phyloP scores from a whole-genome alignment of 78 protist species.

The Dictyostelium firmibasis region DNA sequence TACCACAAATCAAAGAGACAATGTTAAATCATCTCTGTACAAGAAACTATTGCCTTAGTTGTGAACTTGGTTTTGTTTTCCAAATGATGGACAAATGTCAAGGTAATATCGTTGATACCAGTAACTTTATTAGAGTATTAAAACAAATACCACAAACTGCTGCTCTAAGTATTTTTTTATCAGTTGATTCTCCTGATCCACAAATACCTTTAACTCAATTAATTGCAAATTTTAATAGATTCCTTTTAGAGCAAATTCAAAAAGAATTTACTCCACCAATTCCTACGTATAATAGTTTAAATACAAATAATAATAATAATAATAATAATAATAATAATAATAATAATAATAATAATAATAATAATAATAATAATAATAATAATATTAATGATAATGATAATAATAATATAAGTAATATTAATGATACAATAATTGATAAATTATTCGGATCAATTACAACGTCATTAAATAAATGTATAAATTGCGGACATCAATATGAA shows the following conservation, averaged over 20 bases:
- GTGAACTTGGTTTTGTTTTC: slow-evolving; percentile 88
- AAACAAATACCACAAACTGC: slow-evolving; percentile 79
- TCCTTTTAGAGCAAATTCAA: slow-evolving; percentile 80
- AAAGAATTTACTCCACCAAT: slow-evolving; percentile 66
- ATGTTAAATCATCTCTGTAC: slow-evolving; percentile 69
- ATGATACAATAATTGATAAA: slow-evolving; percentile 50
- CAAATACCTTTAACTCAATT: slow-evolving; percentile 56
- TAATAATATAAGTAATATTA: background rate
- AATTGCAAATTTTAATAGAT: slow-evolving; percentile 65
- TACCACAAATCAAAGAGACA: slow-evolving; percentile 77
- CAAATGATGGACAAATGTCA: slow-evolving; percentile 66
- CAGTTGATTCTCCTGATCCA: slow-evolving; percentile 51
- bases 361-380: background rate
- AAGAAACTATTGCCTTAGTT: slow-evolving; percentile 75
- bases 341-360: background rate
- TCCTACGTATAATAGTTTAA: background rate
- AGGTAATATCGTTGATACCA: slow-evolving; percentile 61
- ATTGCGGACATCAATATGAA: slow-evolving; percentile 69
- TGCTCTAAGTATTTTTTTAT: slow-evolving; percentile 34
- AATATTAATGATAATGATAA: background rate
- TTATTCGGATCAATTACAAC: slow-evolving; percentile 49
- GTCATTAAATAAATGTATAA: slow-evolving; percentile 68
- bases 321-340: background rate
- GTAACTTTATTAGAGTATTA: slow-evolving; percentile 80
- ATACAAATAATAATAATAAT: background rate